Evolutionary conservation across 2,329 filamentous ascomycete genomes (phyloP), one percentile per base, ranked within the genome.

Genomic region (Verticillium klebahnii): DNA sequence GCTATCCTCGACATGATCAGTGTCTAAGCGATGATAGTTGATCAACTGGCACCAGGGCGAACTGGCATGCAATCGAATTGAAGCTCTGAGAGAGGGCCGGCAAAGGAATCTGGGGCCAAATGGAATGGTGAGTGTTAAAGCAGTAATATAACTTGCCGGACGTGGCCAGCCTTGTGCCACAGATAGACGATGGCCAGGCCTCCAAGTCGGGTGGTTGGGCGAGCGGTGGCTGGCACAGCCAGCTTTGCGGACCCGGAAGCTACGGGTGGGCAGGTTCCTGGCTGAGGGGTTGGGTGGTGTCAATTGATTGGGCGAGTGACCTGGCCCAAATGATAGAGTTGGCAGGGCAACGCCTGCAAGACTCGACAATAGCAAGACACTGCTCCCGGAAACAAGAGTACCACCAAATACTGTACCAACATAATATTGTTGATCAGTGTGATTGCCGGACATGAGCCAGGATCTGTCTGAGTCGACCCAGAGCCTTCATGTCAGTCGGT

Each of bases 401-500:
- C 5, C 6, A 17, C 37, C 14, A 11, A 14, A 6, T 19, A n/a
- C 37, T 15, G 37, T n/a, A 40, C 37, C 37, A 52, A 52, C 29
- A 29, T 29, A 6, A 19, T 3, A 3, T 52, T 19, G 1, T 25
- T 23, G 12, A 52, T 52, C 45, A 52, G 19, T 25, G n/a, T 23
- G 67, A 63, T 11, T 74, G 74, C 54, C 75, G 70, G 11, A 78
- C 64, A 61, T 78, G 76, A 31, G 72, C 70, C 36, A 78, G 65
- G 45, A 78, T 71, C 59, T 75, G 74, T 59, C 72, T 69, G 25
- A 78, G 66, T 19, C 76, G 70, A 56, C 67, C 67, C 50, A 78
- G 68, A 6, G 76, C 74, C 57, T 64, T 72, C 17, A 69, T 67
- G 56, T 70, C 68, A 11, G 31, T 32, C 11, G 45, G 19, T 25